phyloP scores from a whole-genome alignment of 1,284 basidiomycete species.

The Vanrija sp. region DNA sequence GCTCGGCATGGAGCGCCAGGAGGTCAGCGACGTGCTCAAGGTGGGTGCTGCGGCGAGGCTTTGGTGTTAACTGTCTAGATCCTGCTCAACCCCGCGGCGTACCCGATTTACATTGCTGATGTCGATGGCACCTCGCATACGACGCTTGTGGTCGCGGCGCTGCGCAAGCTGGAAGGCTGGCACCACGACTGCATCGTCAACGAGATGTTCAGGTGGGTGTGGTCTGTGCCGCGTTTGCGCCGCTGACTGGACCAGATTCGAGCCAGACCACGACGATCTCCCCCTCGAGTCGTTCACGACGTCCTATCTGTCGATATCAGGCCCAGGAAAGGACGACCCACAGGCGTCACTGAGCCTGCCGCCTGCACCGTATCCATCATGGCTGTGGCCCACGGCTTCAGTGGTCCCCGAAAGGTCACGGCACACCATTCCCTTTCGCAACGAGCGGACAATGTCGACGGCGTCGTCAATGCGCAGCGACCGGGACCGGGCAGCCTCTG shows the following conservation, averaged over 20 bases:
- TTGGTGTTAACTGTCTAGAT: constrained; percentile 13
- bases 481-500: constrained; percentile 2
- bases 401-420: not conserved
- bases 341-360: constrained; percentile 29
- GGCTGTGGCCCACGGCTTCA: constrained; percentile 33
- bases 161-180: constrained; percentile 46
- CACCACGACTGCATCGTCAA: constrained; percentile 36
- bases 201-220: constrained; percentile 36
- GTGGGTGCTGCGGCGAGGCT: constrained; percentile 13
- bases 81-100: constrained; percentile 32
- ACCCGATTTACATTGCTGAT: constrained; percentile 45
- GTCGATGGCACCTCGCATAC: constrained; percentile 44
- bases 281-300: constrained; percentile 37
- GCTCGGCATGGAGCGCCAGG: constrained; percentile 38
- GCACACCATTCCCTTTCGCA: not conserved
- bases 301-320: constrained; percentile 27
- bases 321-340: constrained; percentile 14
- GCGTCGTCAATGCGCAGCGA: constrained; percentile 4
- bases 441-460: not conserved
- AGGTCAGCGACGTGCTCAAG: constrained; percentile 40
- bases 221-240: not conserved
- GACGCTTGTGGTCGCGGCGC: constrained; percentile 38
- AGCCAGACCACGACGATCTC: constrained; percentile 43
- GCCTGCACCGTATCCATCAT: constrained; percentile 35
- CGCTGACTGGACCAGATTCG: constrained; percentile 24